Evolutionary conservation across 177 flowering plant genomes (phyloP), one percentile per base, ranked within the genome.

Genomic region (Vitis hybrid): DNA sequence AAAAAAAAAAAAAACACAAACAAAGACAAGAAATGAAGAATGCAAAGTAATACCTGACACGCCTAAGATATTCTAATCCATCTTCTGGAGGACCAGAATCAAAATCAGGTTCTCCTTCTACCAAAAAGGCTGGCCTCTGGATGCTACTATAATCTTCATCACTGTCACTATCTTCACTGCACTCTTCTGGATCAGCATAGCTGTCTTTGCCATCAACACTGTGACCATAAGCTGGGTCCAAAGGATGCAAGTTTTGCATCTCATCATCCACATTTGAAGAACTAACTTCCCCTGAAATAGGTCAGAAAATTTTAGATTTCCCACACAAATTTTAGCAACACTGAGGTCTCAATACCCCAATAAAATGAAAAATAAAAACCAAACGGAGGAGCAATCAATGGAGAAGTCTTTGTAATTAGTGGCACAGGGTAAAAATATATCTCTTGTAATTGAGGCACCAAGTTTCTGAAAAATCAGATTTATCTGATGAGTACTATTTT

Each of bases 21-120:
- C 30, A 21, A 6, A 6, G 51, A 54, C 1, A n/a, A 49, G 4
- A 3, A 12, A 61, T 13, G 17, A 66, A 18, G 46, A 24, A 63
- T 40, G 2, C n/a, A 55, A 62, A 69, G 49, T 52, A 5, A 62
- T 87, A 94, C 99, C 98, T 95, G 72, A 95, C 99, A 75, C 97
- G 98, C 80, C 98, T 83, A 64, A 93, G 94, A 80, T 87, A 95
- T 78, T 95, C 99, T 17, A 90, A 74, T 60, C 98, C 99, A 86
- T 95, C 98, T 75, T 87, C 88, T 35, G 99, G 97, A 52, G 98
- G 92, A 3, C 97, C 99, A 66, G 98, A 89, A 67, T 93, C 97
- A 82, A 93, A 95, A 80, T 91, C 71, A 14, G 99, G 99, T 77
- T 93, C 94, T 70, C 99, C 99, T 62, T 85, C 84, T 65, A 95